Evolutionary conservation across 352 stramenopile genomes (phyloP).

Genomic region (Phytopythium aichiense): DNA sequence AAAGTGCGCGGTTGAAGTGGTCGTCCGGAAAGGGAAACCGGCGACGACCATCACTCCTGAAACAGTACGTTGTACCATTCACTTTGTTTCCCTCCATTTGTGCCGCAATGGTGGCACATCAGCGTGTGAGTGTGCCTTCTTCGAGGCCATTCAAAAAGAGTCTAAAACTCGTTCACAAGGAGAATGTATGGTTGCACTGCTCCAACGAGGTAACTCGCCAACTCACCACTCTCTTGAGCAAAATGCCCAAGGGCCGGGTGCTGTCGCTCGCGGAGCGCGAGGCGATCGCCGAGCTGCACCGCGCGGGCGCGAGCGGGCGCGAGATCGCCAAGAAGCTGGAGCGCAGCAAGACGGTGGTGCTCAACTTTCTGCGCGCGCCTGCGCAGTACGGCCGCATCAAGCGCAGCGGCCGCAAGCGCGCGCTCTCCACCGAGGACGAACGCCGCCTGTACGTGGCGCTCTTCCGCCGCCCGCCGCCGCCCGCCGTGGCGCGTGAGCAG

Average conservation of each 20-base stretch:
- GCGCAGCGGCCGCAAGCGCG: constrained; percentile 46
- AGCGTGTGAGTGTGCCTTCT: not conserved
- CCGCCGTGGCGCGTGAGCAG: not conserved
- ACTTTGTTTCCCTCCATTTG: no score
- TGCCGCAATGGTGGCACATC: no score
- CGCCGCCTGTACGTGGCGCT: constrained; percentile 33
- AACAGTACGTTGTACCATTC: not conserved
- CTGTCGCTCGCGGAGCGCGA: constrained; percentile 34
- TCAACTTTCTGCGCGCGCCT: constrained; percentile 48
- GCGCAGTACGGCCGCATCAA: constrained; percentile 44
- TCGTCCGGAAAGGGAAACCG: not conserved
- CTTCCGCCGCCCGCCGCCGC: constrained; percentile 6
- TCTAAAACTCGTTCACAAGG: no score
- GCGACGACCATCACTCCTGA: not conserved
- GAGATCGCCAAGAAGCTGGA: constrained; percentile 44
- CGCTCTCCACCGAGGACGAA: constrained; percentile 39
- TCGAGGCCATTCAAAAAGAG: not conserved
- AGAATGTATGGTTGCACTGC: no score
- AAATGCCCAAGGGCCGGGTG: constrained; percentile 44
- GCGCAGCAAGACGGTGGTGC: constrained; percentile 56
- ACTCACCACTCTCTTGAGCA: not conserved
- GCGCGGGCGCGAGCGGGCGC: constrained; percentile 31
- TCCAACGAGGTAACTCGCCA: no score
- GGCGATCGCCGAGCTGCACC: constrained; percentile 39
- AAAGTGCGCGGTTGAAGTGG: constrained; percentile 1